phyloP scores from a whole-genome alignment of 2,329 filamentous ascomycete species.

The Alternaria gansuensis region DNA sequence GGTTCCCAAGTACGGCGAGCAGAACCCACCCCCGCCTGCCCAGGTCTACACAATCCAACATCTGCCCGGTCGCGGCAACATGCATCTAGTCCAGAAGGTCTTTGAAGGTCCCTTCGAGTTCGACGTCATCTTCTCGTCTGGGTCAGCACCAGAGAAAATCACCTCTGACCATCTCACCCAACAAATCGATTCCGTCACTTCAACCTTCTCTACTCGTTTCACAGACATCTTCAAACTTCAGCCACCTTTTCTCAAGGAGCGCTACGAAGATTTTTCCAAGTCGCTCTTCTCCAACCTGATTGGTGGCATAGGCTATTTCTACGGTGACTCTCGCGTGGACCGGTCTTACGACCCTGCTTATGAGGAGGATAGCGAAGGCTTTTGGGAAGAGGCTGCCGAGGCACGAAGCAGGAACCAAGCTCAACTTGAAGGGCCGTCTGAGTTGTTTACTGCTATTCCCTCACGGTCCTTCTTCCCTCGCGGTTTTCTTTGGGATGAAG shows the following conservation, averaged over 20 bases:
- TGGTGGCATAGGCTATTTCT: conserved; percentile 94
- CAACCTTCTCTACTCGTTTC: conserved; percentile 79
- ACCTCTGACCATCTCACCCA: conserved; percentile 72
- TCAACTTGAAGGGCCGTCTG: conserved; percentile 79
- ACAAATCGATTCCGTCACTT: conserved; percentile 71
- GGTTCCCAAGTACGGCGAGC: conserved; percentile 65
- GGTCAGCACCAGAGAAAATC: conserved; percentile 65
- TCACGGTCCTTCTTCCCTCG: conserved; percentile 95
- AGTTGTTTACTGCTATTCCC: conserved; percentile 90
- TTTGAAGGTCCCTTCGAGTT: conserved; percentile 92
- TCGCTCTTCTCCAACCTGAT: conserved; percentile 94
- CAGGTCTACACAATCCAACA: conserved; percentile 84
- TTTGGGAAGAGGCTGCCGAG: conserved; percentile 90
- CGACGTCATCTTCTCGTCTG: conserved; percentile 88
- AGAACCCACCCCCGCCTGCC: conserved; percentile 78
- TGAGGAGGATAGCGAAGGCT: conserved; percentile 92
- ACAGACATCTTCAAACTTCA: conserved; percentile 74
- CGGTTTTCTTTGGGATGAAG: conserved; percentile 98
- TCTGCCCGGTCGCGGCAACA: conserved; percentile 74
- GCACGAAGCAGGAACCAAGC: conserved; percentile 75
- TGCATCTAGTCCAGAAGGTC: conserved; percentile 89
- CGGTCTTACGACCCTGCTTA: conserved; percentile 92
- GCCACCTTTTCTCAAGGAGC: conserved; percentile 75
- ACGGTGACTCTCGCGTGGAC: conserved; percentile 87
- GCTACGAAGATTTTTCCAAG: conserved; percentile 82